A percentile compares a stretch with the other conserved stretches of the same genome.
These are phyloP conservation scores for Dothistroma pini DNA, from an alignment of 2,329 filamentous ascomycete species.

Conservation along the genomic window DNA sequence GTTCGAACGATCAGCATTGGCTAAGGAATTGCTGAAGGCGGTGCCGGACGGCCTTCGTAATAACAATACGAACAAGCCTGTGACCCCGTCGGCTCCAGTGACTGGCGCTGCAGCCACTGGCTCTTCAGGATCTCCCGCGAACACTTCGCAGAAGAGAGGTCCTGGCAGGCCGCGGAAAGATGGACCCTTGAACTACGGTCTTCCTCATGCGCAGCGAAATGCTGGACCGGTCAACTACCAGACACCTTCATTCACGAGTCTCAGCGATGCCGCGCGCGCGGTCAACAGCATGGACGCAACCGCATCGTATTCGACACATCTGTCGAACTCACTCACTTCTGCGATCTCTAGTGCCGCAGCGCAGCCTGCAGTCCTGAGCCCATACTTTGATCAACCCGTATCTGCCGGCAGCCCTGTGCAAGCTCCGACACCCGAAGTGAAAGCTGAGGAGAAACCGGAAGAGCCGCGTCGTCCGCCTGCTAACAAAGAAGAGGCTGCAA, in stretches of 20 bases:
- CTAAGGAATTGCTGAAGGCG: slow-evolving; percentile 47
- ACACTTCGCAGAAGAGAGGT: slow-evolving; percentile 18
- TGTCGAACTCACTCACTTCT: slow-evolving; percentile 12
- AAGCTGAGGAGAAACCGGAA: slow-evolving; percentile 23
- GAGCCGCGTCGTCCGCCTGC: slow-evolving; percentile 34
- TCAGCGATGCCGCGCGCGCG: slow-evolving; percentile 25
- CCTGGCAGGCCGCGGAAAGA: slow-evolving; percentile 20
- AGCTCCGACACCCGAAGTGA: slow-evolving; percentile 17
- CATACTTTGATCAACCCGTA: slow-evolving; percentile 11
- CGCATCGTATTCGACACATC: slow-evolving; percentile 3
- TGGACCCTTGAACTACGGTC: slow-evolving; percentile 15
- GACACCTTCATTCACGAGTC: slow-evolving; percentile 26
- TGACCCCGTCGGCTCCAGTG: not conserved
- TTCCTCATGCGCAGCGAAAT: slow-evolving; percentile 7
- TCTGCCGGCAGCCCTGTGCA: slow-evolving; percentile 4
- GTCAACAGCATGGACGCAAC: slow-evolving; percentile 22
- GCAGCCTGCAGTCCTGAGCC: slow-evolving; percentile 6
- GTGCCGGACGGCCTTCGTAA: slow-evolving; percentile 38
- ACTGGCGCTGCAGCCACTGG: slow-evolving; percentile 17
- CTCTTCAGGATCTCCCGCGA: slow-evolving; percentile 4
- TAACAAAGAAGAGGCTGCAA: slow-evolving; percentile 54
- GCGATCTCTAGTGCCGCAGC: slow-evolving; percentile 9
- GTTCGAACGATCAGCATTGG: slow-evolving; percentile 53
- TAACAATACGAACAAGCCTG: slow-evolving; percentile 7
- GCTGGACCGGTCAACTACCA: slow-evolving; percentile 26